Conservation (phyloP, 2,329 filamentous ascomycete species). For the Neurospora sp. region DNA sequence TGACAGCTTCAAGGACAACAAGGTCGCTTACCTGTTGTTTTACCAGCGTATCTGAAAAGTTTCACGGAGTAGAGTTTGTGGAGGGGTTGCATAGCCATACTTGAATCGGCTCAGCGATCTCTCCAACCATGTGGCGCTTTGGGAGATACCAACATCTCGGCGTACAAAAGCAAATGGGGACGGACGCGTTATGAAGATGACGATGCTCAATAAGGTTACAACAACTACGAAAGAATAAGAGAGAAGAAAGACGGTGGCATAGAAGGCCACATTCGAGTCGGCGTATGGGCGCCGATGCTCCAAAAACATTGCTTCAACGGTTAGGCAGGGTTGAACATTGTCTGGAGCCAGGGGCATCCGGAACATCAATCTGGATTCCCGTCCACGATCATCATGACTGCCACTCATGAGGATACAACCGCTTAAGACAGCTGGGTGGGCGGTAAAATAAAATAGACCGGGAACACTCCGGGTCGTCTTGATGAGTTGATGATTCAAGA, state of each 20-base stretch:
- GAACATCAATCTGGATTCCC: neutral
- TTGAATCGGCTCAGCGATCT: neutral
- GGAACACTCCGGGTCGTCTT: neutral
- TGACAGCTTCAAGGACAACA: slow-evolving; percentile 76
- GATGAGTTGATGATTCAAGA: neutral
- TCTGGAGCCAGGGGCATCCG: neutral
- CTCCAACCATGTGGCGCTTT: neutral
- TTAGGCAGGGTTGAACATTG: neutral
- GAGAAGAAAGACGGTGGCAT: neutral
- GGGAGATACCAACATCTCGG: neutral
- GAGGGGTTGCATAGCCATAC: neutral
- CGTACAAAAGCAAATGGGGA: neutral
- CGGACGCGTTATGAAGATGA: neutral
- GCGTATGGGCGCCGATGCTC: neutral
- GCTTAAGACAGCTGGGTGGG: neutral
- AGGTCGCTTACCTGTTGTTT: slow-evolving; percentile 93
- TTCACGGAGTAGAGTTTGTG: neutral
- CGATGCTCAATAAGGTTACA: neutral
- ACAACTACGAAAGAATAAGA: neutral
- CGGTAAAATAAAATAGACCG: neutral
- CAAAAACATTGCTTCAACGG: neutral
- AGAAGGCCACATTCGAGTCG: neutral
- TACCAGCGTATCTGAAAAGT: slow-evolving; percentile 62
- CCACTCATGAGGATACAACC: neutral
- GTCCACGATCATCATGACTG: neutral